Evolutionary conservation across 2,329 filamentous ascomycete genomes (phyloP).

Genomic region (Aciculosporium take): DNA sequence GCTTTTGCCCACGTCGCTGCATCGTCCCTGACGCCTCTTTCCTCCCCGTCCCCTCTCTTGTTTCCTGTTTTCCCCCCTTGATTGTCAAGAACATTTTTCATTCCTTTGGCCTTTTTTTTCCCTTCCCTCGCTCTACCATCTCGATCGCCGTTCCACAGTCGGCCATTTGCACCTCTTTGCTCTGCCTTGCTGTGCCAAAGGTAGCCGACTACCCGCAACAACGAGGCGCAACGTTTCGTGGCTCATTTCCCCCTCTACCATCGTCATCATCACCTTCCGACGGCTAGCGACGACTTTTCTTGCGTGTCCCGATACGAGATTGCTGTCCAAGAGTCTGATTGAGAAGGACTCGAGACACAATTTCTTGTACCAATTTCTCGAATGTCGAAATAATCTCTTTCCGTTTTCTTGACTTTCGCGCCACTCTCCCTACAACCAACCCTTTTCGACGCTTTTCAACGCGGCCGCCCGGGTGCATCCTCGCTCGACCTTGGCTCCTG

Average conservation of each 20-base stretch:
- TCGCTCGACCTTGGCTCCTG: neutral
- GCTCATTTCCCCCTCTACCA: neutral
- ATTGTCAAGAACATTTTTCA: constrained; percentile 1
- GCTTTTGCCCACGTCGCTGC: neutral
- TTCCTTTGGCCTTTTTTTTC: constrained; percentile 1
- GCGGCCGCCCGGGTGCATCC: neutral
- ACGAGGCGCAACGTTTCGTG: constrained; percentile 2
- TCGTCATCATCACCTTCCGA: neutral
- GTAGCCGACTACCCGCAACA: neutral
- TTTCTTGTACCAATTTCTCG: no score
- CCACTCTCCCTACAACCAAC: neutral
- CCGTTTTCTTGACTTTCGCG: neutral
- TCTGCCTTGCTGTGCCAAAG: neutral
- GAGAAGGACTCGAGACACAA: neutral
- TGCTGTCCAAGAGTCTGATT: neutral
- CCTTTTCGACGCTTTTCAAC: neutral
- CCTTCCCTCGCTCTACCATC: neutral
- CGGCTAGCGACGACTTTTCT: neutral
- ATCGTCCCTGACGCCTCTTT: constrained; percentile 5
- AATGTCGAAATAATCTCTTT: neutral
- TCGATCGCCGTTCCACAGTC: constrained; percentile 4
- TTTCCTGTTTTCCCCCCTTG: constrained; percentile 3
- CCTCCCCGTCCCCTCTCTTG: neutral
- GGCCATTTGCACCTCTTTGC: neutral
- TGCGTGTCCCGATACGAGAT: neutral